These are phyloP conservation scores for Aureobasidium pullulans DNA, from an alignment of 2,329 filamentous ascomycete genomes.

Conservation along the genomic window DNA sequence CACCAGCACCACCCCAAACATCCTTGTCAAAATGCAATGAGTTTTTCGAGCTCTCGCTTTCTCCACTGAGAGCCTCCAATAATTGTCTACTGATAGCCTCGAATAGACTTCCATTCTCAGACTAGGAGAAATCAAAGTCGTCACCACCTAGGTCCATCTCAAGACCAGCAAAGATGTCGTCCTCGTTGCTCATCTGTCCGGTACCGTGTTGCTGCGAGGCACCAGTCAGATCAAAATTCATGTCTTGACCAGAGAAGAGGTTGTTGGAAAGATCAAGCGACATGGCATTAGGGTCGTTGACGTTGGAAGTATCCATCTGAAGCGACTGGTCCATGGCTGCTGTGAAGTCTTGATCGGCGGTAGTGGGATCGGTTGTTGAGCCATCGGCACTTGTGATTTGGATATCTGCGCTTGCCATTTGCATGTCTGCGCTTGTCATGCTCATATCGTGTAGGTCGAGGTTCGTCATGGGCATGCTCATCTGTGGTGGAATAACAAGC, in stretches of 20 bases:
- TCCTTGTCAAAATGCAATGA: not conserved
- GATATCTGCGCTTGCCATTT: not conserved
- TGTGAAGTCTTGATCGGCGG: constrained; percentile 2
- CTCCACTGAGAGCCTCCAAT: not conserved
- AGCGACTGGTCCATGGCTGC: constrained; percentile 5
- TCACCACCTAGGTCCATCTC: constrained; percentile 25
- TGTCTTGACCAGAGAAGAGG: constrained; percentile 16
- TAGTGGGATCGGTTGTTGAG: not conserved
- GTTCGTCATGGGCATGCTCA: constrained; percentile 20
- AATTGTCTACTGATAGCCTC: not conserved
- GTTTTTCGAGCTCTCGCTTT: not conserved
- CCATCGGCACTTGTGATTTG: not conserved
- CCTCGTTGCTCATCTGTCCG: constrained; percentile 27
- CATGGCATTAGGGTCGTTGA: constrained; percentile 19
- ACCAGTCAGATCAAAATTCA: constrained; percentile 25
- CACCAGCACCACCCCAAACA: too few species aligned
- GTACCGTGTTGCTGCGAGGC: constrained; percentile 16
- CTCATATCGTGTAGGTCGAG: constrained; percentile 29
- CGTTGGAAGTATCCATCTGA: constrained; percentile 2
- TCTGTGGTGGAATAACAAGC: constrained; percentile 56
- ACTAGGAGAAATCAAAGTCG: constrained; percentile 25
- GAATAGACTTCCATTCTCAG: not conserved
- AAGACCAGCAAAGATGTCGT: constrained; percentile 38
- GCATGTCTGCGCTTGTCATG: constrained; percentile 15
- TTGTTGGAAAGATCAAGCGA: constrained; percentile 12